Percentiles rank a stretch among this genome's conserved stretches.
Conservation (phyloP, 768 basidiomycete genomes). For the Fomitopsis pulvina region DNA sequence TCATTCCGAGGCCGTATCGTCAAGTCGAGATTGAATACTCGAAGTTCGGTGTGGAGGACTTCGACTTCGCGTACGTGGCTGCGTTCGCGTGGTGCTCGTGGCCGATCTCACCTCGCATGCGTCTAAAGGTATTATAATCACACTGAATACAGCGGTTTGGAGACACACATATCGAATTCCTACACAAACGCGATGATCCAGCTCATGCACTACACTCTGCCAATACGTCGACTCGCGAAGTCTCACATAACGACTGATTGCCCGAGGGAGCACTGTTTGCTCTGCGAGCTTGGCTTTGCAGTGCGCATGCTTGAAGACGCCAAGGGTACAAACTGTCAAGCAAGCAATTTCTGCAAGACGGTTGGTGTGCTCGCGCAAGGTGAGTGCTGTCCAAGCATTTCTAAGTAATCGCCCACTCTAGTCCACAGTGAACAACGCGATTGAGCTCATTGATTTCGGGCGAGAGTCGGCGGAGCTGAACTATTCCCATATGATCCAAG, state of each 20-base stretch:
- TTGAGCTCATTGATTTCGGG: conserved; percentile 87
- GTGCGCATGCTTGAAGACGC: conserved; percentile 96
- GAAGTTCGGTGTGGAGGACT: conserved; percentile 97
- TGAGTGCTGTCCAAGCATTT: conserved; percentile 29
- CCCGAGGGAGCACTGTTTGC: conserved; percentile 82
- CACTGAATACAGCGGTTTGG: conserved; percentile 84
- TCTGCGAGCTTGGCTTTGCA: conserved; percentile 94
- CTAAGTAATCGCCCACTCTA: not conserved
- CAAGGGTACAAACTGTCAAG: conserved; percentile 88
- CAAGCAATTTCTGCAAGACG: conserved; percentile 94
- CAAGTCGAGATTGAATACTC: conserved; percentile 98
- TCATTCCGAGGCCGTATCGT: conserved; percentile 77
- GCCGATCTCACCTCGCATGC: no score
- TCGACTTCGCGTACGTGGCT: conserved; percentile 86
- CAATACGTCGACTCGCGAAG: conserved; percentile 79
- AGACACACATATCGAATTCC: conserved; percentile 95
- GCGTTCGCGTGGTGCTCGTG: not conserved
- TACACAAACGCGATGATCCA: conserved; percentile 92
- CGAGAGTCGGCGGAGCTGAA: conserved; percentile 66
- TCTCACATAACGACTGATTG: conserved; percentile 90
- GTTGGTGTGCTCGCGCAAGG: conserved; percentile 86
- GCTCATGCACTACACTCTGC: conserved; percentile 77
- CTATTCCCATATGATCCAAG: conserved; percentile 87
- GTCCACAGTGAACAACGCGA: conserved; percentile 55
- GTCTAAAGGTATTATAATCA: conserved; percentile 81